These are phyloP conservation scores for Pneumocystis jirovecii DNA, from an alignment of 1,139 yeast species.

Conservation along the genomic window DNA sequence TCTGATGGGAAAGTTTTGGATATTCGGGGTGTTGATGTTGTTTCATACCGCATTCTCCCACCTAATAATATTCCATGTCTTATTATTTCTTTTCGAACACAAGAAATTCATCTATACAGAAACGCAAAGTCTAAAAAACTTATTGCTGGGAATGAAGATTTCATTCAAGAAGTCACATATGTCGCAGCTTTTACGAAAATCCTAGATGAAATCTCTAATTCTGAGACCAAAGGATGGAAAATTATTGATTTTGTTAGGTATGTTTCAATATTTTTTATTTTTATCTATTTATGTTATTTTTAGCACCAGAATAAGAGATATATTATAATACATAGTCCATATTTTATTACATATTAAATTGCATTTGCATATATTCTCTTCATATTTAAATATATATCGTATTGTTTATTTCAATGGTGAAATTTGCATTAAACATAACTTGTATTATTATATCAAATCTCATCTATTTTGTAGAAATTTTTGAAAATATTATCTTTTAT, in stretches of 20 bases:
- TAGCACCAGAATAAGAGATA: not conserved
- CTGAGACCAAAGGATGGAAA: slow-evolving; percentile 95
- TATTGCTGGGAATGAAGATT: slow-evolving; percentile 93
- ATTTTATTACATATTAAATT: not conserved
- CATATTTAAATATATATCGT: not conserved
- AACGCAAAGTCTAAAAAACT: slow-evolving; percentile 84
- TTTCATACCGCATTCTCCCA: slow-evolving; percentile 73
- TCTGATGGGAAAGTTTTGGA: slow-evolving; percentile 88
- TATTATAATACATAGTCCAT: not conserved
- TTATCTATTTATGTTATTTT: not conserved
- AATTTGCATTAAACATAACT: not conserved
- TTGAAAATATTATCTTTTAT: not conserved
- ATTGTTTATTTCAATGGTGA: not conserved
- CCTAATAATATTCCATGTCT: slow-evolving; percentile 89
- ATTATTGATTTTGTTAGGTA: slow-evolving; percentile 76
- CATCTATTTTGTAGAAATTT: not conserved
- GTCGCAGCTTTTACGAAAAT: slow-evolving; percentile 91
- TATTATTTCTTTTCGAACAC: slow-evolving; percentile 92
- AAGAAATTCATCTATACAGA: slow-evolving; percentile 82
- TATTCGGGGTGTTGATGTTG: slow-evolving; percentile 87
- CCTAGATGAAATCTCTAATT: slow-evolving; percentile 81
- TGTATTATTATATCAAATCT: not conserved
- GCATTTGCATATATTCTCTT: not conserved
- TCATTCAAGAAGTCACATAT: slow-evolving; percentile 80
- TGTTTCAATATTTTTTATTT: not conserved